Evolutionary conservation across 1,139 yeast species (phyloP).

Genomic region (Nadsonia starkeyi-henricii): DNA sequence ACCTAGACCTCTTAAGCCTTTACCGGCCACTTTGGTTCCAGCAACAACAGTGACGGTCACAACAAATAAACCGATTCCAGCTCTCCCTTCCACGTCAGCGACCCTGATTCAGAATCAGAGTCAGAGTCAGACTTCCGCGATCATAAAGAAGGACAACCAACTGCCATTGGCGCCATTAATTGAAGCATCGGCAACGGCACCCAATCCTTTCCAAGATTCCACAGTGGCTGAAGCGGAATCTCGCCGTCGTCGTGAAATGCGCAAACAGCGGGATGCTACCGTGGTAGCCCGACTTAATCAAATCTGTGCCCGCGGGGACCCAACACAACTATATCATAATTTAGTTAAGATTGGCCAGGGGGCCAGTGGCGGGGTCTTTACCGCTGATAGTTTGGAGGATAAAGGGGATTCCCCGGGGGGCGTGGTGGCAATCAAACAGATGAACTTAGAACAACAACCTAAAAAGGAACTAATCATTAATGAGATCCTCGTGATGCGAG

Average conservation of each 20-base stretch:
- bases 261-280: constrained; percentile 52
- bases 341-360: constrained; percentile 90
- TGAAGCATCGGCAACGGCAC: too few species aligned
- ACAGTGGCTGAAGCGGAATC: constrained; percentile 17
- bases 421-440: constrained; percentile 89
- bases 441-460: constrained; percentile 87
- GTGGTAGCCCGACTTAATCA: constrained; percentile 55
- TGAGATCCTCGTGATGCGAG: constrained; percentile 92
- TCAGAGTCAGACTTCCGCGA: too few species aligned
- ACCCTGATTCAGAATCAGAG: too few species aligned
- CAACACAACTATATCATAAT: constrained; percentile 55
- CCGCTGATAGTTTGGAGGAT: constrained; percentile 38
- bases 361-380: constrained; percentile 94
- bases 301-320: constrained; percentile 81
- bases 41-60: constrained; percentile 5
- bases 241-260: constrained; percentile 64
- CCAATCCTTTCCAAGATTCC: constrained; percentile 17
- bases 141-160: too few species aligned
- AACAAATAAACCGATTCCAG: too few species aligned
- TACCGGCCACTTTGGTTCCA: neutral
- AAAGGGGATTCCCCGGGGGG: constrained; percentile 38
- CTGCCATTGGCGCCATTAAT: too few species aligned
- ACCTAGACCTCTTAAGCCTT: constrained; percentile 1
- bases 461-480: constrained; percentile 87
- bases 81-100: too few species aligned